Conservation (phyloP, 768 basidiomycete species). For the Trametopsis cervina region DNA sequence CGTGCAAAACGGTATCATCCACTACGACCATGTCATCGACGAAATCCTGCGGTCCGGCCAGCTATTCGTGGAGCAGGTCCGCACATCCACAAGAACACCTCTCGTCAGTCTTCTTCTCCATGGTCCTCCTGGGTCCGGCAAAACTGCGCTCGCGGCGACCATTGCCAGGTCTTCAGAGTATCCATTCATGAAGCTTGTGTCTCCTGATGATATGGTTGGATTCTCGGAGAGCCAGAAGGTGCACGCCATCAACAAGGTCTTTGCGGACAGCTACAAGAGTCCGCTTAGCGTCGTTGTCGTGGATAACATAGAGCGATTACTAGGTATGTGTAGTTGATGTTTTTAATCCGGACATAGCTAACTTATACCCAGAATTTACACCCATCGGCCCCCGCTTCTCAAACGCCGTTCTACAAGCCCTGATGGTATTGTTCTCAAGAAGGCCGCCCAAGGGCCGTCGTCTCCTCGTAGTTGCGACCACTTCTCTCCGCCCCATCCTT, state of each 20-base stretch:
- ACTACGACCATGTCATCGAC: conserved; percentile 68
- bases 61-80: conserved; percentile 91
- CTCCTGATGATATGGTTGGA: conserved; percentile 96
- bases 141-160: conserved; percentile 90
- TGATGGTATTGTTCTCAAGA: conserved; percentile 82
- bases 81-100: conserved; percentile 82
- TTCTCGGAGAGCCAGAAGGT: conserved; percentile 92
- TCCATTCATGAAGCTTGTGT: conserved; percentile 97
- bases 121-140: conserved; percentile 87
- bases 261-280: conserved; percentile 95
- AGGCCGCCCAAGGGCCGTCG: conserved; percentile 94
- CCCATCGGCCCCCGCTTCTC: conserved; percentile 97
- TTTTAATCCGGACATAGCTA: not conserved
- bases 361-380: conserved; percentile 74
- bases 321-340: conserved; percentile 50
- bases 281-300: conserved; percentile 94
- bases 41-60: conserved; percentile 80
- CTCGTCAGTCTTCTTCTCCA: conserved; percentile 87
- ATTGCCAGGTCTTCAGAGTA: conserved; percentile 92
- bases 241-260: conserved; percentile 83
- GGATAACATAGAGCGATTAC: conserved; percentile 87
- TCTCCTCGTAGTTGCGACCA: conserved; percentile 85
- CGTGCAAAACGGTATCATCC: conserved; percentile 95
- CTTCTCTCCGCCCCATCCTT: conserved; percentile 81
- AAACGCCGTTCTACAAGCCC: conserved; percentile 84